phyloP scores from a whole-genome alignment of 208 protist genomes.

The Leishmania major region DNA sequence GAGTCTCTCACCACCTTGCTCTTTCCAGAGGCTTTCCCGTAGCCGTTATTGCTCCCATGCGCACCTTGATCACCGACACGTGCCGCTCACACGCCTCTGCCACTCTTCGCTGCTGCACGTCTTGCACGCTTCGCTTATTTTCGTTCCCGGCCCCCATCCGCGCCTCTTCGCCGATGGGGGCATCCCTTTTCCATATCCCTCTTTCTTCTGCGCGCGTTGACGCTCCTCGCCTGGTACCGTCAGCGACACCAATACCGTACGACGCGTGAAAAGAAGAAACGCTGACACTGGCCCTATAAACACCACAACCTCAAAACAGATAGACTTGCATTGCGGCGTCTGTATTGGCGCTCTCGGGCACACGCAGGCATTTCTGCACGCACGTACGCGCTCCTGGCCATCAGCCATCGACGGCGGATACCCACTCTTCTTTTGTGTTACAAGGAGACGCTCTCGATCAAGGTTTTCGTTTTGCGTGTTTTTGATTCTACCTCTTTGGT shows the following conservation, averaged over 20 bases:
- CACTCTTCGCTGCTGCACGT: background rate
- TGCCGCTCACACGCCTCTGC: background rate
- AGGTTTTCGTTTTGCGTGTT: background rate
- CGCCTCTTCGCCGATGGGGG: background rate
- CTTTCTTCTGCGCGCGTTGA: background rate
- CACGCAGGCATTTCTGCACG: background rate
- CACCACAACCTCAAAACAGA: background rate
- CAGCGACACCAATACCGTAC: background rate
- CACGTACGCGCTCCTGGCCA: background rate
- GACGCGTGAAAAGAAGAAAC: background rate
- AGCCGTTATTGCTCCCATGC: background rate
- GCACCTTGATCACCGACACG: background rate
- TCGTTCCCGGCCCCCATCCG: background rate
- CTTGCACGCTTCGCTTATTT: background rate
- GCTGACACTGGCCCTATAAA: background rate
- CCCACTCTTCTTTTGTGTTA: background rate
- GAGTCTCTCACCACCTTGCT: background rate
- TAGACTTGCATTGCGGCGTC: background rate
- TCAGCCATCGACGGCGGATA: background rate
- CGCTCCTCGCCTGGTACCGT: background rate
- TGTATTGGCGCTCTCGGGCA: background rate
- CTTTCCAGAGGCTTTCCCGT: background rate
- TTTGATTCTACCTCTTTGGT: background rate
- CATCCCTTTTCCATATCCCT: background rate
- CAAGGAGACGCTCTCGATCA: background rate